Evolutionary conservation across 805 yeast genomes (phyloP), one percentile per base, ranked within the genome.

Genomic region (Saccharomycopsis olivae): DNA sequence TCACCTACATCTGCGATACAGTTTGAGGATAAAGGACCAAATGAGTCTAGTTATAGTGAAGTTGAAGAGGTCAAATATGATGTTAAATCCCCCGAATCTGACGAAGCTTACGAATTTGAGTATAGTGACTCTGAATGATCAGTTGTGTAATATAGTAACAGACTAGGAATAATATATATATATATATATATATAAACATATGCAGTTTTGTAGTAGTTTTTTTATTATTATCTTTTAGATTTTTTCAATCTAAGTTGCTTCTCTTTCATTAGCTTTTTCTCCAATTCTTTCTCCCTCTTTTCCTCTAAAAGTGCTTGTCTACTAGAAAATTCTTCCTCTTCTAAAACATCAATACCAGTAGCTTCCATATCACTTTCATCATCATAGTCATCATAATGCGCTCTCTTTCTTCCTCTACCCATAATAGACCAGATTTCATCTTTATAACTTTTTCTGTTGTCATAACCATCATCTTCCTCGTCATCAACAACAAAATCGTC

Each of bases 361-460:
- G 96, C 96, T 55, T 89, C 97, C 96, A 92, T 89, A 52, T 84
- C 86, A 18, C 65, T 65, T 40, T 67, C 71, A 40, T 71, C 75
- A 39, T 68, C 66, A 38, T 66, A 62, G 28, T 60, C 58, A 20
- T 62, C 55, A 32, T 65, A 58, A 1, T 62, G 50, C n/a, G n/a
- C n/a, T 33, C 85, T 63, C 40, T 68, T 65, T 43, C 67, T 68
- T 3, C 87, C 85, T 43, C 72, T 67, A 53, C 75, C 78, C 57
- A 88, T 82, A 58, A 89, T 70, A 15, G 77, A 73, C 96, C 96
- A 86, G 35, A 89, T 88, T 57, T 87, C 95, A 47, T 82, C 87
- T 32, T 9, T 32, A n/a, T n/a, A n/a, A n/a, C n/a, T n/a, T n/a
- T n/a, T n/a, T n/a, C n/a, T n/a, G n/a, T n/a, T n/a, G 16, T 25